Conservation (phyloP, 2,329 filamentous ascomycete species). For the Magnaporthiopsis rhizophila region DNA sequence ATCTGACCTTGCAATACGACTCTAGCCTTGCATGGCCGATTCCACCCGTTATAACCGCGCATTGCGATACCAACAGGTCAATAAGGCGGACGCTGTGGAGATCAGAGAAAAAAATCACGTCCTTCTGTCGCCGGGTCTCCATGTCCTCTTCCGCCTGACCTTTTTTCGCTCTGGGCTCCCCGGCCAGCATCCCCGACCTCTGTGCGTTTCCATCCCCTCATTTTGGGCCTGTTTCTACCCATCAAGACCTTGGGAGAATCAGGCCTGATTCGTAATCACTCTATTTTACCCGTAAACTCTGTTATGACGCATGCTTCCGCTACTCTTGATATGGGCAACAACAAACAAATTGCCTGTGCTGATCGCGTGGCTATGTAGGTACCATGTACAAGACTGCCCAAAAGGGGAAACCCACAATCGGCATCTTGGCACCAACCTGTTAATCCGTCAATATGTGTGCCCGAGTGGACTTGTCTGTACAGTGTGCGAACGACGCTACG, state of each 20-base stretch:
- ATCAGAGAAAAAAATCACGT: not conserved
- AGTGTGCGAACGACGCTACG: not conserved
- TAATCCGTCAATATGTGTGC: too few relatives aligned
- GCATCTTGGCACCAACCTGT: not conserved
- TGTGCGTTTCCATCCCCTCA: not conserved
- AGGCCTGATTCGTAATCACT: too few relatives aligned
- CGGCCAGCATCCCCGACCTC: not conserved
- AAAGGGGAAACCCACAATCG: too few relatives aligned
- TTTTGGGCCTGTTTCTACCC: not conserved
- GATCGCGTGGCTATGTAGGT: too few relatives aligned
- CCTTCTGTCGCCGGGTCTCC: not conserved
- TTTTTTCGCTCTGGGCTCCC: too few relatives aligned
- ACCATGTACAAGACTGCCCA: not conserved
- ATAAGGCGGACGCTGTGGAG: not conserved
- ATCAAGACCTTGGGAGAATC: not conserved
- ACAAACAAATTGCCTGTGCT: not conserved
- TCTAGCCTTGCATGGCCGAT: not conserved
- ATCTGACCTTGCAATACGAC: not conserved
- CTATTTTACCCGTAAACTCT: not conserved
- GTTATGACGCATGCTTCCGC: not conserved
- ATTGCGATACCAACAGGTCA: not conserved
- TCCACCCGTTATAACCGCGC: not conserved
- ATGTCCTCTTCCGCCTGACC: not conserved
- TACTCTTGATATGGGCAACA: not conserved
- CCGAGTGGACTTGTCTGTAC: not conserved